phyloP scores from a whole-genome alignment of 805 yeast genomes.

The Candida cerambycidarum region DNA sequence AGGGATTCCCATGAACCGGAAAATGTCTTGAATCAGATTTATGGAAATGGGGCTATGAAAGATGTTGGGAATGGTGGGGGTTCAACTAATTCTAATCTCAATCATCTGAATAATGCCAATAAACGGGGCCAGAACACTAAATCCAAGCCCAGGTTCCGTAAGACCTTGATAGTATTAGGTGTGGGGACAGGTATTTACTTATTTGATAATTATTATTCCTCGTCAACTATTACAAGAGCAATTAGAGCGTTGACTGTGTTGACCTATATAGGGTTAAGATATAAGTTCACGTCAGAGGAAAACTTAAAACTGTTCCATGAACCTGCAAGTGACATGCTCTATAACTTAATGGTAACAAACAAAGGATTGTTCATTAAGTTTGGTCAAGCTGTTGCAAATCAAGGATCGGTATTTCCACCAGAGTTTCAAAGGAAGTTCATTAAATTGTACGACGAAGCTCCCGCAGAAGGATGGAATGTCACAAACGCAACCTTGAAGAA shows the following conservation, averaged over 20 bases:
- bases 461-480: constrained; percentile 51
- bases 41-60: too few relatives aligned
- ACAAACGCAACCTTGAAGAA: constrained; percentile 38
- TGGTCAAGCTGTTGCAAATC: constrained; percentile 81
- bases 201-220: constrained; percentile 20
- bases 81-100: too few relatives aligned
- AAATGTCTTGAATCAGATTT: too few relatives aligned
- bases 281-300: constrained; percentile 39
- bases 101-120: too few relatives aligned
- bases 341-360: constrained; percentile 29
- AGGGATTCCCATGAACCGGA: too few relatives aligned
- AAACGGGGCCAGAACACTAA: too few relatives aligned
- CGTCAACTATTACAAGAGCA: constrained; percentile 55
- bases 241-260: constrained; percentile 49
- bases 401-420: constrained; percentile 64
- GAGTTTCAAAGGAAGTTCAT: constrained; percentile 60
- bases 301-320: constrained; percentile 41
- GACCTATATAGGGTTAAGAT: constrained; percentile 56
- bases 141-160: not conserved
- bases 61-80: too few relatives aligned
- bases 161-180: not conserved
- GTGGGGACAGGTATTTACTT: not conserved
- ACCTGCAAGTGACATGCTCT: constrained; percentile 46
- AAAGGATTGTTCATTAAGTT: constrained; percentile 64
- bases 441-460: constrained; percentile 67